A percentile compares a stretch with the other conserved stretches of the same genome.
phyloP scores from a whole-genome alignment of 768 basidiomycete genomes.

The Chalciporus piperatus region DNA sequence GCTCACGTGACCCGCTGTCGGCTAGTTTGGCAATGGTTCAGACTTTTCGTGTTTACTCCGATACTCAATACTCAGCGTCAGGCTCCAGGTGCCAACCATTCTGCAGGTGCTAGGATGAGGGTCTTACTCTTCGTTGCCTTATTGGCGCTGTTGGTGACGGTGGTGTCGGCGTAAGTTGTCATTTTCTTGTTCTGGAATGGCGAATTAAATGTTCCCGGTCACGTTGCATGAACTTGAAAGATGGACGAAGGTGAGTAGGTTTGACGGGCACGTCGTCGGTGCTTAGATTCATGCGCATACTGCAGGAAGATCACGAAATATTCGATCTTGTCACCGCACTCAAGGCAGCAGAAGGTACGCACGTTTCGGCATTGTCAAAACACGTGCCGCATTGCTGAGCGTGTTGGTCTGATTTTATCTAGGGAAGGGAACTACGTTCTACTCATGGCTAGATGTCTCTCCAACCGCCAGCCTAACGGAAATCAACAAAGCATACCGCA shows the following conservation, averaged over 20 bases:
- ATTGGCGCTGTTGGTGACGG: constrained; percentile 51
- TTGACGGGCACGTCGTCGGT: neutral
- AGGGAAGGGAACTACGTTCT: constrained; percentile 93
- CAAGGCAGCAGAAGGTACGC: constrained; percentile 71
- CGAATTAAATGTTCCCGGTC: neutral
- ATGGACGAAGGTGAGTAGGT: constrained; percentile 63
- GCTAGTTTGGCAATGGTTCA: too few relatives aligned
- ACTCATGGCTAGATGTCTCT: constrained; percentile 86
- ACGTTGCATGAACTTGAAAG: constrained; percentile 31
- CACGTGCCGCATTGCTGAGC: constrained; percentile 1
- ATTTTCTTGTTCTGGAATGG: neutral
- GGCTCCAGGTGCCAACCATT: neutral
- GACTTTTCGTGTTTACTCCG: too few relatives aligned
- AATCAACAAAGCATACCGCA: constrained; percentile 88
- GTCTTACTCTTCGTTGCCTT: constrained; percentile 43
- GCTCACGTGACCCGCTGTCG: constrained; percentile 18
- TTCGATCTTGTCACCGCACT: constrained; percentile 88
- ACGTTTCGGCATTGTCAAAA: constrained; percentile 12
- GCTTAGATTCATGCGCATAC: constrained; percentile 2
- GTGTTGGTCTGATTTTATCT: neutral
- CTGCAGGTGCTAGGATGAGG: constrained; percentile 43
- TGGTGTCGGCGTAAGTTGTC: constrained; percentile 56
- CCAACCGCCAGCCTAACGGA: constrained; percentile 70
- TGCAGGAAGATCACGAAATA: constrained; percentile 91
- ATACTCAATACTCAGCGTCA: neutral